Conservation (phyloP, 768 basidiomycete genomes). For the Pulveroboletus sp. region DNA sequence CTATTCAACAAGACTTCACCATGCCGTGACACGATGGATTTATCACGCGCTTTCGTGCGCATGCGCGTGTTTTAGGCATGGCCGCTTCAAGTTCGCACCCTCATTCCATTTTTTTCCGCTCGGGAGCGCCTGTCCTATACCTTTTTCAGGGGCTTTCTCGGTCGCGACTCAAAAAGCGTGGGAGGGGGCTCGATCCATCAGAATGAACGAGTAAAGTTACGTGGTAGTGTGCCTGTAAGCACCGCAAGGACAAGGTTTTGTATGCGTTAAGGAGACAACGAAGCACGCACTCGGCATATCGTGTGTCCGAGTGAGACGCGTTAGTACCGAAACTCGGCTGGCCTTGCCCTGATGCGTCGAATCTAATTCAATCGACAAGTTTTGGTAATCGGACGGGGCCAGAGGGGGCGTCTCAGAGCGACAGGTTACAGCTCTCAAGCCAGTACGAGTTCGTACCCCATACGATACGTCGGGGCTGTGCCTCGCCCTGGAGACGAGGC, state of each 20-base stretch:
- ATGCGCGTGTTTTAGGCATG: slow-evolving; percentile 30
- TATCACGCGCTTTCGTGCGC: slow-evolving; percentile 6
- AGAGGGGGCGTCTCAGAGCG: slow-evolving; percentile 12
- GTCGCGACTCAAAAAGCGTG: slow-evolving; percentile 17
- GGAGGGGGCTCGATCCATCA: slow-evolving; percentile 17
- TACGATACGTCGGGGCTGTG: slow-evolving; percentile 10
- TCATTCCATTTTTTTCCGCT: slow-evolving; percentile 18
- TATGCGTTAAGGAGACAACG: slow-evolving; percentile 2
- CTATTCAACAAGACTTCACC: slow-evolving; percentile 10
- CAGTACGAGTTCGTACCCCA: slow-evolving; percentile 5
- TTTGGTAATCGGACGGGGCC: slow-evolving; percentile 8
- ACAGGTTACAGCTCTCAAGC: slow-evolving; percentile 9
- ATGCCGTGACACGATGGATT: slow-evolving; percentile 20
- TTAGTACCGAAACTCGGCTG: slow-evolving; percentile 9
- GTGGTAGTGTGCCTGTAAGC: slow-evolving; percentile 22
- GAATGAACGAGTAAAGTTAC: slow-evolving; percentile 14
- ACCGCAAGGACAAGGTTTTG: slow-evolving; percentile 32
- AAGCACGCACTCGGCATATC: not conserved
- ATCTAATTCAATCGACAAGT: slow-evolving; percentile 10
- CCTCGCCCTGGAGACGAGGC: slow-evolving; percentile 11
- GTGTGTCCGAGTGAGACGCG: slow-evolving; percentile 5
- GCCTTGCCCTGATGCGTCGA: slow-evolving; percentile 6
- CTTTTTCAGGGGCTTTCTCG: slow-evolving; percentile 4
- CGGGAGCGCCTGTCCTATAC: slow-evolving; percentile 19
- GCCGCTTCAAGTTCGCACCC: slow-evolving; percentile 16